Evolutionary conservation across 2,329 filamentous ascomycete species (phyloP).

Genomic region (Ophiosphaerella herpotricha): DNA sequence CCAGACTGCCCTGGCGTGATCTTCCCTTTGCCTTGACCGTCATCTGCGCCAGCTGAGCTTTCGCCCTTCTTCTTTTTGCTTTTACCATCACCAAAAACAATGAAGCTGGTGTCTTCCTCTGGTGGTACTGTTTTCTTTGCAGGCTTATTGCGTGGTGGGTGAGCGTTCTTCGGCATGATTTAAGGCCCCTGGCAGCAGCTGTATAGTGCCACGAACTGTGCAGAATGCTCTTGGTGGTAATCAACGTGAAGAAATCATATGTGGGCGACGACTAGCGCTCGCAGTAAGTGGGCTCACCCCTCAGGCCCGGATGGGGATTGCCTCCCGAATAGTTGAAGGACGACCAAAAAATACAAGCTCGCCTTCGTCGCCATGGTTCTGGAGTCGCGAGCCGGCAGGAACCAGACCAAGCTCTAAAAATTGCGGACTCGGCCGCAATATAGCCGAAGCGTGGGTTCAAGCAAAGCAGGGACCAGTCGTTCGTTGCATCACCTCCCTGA

Average conservation of each 20-base stretch:
- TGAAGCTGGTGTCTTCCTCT: conserved; percentile 55
- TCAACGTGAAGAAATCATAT: conserved; percentile 5
- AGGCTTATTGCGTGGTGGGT: conserved; percentile 49
- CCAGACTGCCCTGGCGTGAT: conserved; percentile 29
- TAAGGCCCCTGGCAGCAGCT: background rate
- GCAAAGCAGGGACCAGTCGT: background rate
- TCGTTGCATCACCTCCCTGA: background rate
- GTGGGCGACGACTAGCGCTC: conserved; percentile 20
- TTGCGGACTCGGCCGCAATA: conserved; percentile 15
- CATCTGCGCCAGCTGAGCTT: conserved; percentile 16
- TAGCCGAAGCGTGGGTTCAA: conserved; percentile 1
- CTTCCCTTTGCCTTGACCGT: conserved; percentile 44
- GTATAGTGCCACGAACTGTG: too few species aligned
- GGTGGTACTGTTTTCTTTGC: conserved; percentile 50
- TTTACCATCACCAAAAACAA: conserved; percentile 54
- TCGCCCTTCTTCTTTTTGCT: conserved; percentile 48
- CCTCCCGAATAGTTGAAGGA: background rate
- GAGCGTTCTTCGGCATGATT: conserved; percentile 56
- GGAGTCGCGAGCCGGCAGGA: background rate
- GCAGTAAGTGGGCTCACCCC: conserved; percentile 19
- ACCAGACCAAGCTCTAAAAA: conserved; percentile 17
- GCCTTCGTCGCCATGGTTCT: background rate
- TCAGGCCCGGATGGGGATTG: conserved; percentile 1
- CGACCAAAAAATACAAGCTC: background rate
- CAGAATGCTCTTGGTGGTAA: conserved; percentile 1